Evolutionary conservation across 106 monocot genomes (phyloP).

Genomic region (Apostasia ramifera): DNA sequence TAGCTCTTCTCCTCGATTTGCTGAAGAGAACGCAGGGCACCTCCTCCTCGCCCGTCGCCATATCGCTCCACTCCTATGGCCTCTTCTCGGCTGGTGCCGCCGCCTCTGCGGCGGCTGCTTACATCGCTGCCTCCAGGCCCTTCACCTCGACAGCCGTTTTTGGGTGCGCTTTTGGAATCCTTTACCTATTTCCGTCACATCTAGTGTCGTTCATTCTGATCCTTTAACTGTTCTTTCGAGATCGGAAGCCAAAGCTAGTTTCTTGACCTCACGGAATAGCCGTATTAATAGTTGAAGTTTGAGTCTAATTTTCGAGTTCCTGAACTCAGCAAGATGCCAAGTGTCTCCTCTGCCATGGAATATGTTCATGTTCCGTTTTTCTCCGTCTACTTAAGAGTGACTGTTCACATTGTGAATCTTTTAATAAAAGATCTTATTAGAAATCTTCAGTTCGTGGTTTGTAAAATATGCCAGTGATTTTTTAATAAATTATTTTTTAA

Average conservation of each 20-base stretch:
- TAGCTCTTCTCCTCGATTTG: conserved; percentile 40
- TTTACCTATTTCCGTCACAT: not conserved
- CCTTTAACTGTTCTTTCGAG: not conserved
- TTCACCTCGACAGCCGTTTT: conserved; percentile 36
- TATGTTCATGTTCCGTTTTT: not conserved
- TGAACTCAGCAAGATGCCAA: not conserved
- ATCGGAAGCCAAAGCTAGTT: not conserved
- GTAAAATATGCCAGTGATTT: too few relatives aligned
- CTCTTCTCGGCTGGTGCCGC: conserved; percentile 29
- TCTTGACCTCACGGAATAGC: not conserved
- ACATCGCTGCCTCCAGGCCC: conserved; percentile 25
- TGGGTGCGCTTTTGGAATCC: conserved; percentile 16
- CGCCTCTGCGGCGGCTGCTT: conserved; percentile 40
- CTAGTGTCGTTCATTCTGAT: not conserved
- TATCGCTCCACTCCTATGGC: conserved; percentile 31
- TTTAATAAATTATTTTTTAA: not conserved
- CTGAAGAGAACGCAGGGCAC: conserved; percentile 21
- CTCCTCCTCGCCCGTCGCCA: conserved; percentile 15
- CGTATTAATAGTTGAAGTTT: not conserved
- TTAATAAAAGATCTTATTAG: not conserved
- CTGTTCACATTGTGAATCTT: not conserved
- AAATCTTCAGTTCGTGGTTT: too few relatives aligned
- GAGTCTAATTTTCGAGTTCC: not conserved
- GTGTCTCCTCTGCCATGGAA: not conserved
- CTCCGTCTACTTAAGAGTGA: not conserved